phyloP scores from a whole-genome alignment of 176 grass and related monocot genomes.

The Musa beccarii region DNA sequence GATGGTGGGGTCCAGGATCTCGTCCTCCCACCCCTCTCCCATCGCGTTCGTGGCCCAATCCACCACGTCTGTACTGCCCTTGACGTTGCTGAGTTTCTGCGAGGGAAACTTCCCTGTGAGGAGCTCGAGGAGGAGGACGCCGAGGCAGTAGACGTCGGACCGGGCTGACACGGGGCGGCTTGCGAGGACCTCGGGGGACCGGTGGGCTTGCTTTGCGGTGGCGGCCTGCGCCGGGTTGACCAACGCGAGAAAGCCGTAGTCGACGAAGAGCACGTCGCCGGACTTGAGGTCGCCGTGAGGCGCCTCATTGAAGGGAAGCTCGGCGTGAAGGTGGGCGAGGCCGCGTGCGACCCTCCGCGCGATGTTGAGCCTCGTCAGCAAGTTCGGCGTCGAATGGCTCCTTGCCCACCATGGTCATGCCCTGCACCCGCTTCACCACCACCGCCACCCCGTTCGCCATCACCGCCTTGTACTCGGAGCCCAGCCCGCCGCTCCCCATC shows the following conservation, averaged over 20 bases:
- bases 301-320: constrained; percentile 25
- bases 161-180: background rate
- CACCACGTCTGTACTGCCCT: constrained; percentile 74
- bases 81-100: constrained; percentile 57
- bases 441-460: background rate
- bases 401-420: constrained; percentile 10
- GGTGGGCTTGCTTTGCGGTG: constrained; percentile 30
- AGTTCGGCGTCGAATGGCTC: constrained; percentile 8
- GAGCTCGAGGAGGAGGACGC: constrained; percentile 1
- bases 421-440: constrained; percentile 9
- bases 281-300: constrained; percentile 95
- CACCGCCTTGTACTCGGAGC: background rate
- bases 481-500: background rate
- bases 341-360: constrained; percentile 41
- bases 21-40: constrained; percentile 39
- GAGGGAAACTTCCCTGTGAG: constrained; percentile 45
- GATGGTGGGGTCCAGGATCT: constrained; percentile 60
- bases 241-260: constrained; percentile 58
- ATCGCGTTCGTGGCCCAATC: constrained; percentile 57
- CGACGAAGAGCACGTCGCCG: constrained; percentile 61
- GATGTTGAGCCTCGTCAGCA: constrained; percentile 45
- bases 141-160: background rate
- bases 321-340: constrained; percentile 45
- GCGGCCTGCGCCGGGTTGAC: constrained; percentile 23
- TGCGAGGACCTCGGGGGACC: constrained; percentile 38